Evolutionary conservation across 768 basidiomycete species (phyloP).

Genomic region (Lentinula aciculospora): DNA sequence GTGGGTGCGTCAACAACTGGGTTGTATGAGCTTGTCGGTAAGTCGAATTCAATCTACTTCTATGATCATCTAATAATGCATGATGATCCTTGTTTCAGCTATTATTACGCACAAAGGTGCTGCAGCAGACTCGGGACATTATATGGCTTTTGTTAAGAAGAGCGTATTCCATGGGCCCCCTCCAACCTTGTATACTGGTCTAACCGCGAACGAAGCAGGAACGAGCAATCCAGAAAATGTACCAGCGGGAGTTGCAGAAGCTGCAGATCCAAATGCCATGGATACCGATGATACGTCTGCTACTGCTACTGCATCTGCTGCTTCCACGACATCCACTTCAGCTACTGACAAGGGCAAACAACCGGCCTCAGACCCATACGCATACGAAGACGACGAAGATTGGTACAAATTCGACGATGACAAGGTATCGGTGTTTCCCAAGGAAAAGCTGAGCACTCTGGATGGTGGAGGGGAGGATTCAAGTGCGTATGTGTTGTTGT

Average conservation of each 20-base stretch:
- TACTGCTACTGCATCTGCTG: conserved; percentile 11
- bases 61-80: background rate
- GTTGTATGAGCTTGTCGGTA: conserved; percentile 88
- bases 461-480: conserved; percentile 92
- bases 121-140: conserved; percentile 92
- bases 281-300: conserved; percentile 11
- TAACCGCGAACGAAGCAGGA: background rate
- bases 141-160: conserved; percentile 89
- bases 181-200: conserved; percentile 10
- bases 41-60: conserved; percentile 21
- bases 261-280: conserved; percentile 8
- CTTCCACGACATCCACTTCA: conserved; percentile 13
- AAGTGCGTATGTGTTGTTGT: conserved; percentile 84
- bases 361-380: conserved; percentile 8
- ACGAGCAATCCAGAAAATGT: background rate
- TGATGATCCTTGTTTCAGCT: conserved; percentile 36
- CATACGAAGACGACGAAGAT: conserved; percentile 64
- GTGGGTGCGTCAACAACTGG: conserved; percentile 73
- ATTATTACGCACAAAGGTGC: conserved; percentile 98
- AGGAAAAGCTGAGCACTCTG: conserved; percentile 76
- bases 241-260: background rate
- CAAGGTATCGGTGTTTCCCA: conserved; percentile 81
- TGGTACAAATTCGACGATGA: conserved; percentile 99
- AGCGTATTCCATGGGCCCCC: conserved; percentile 51
- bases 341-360: conserved; percentile 26